Conservation (phyloP, 306 rosid species). For the Canavalia gladiata region DNA sequence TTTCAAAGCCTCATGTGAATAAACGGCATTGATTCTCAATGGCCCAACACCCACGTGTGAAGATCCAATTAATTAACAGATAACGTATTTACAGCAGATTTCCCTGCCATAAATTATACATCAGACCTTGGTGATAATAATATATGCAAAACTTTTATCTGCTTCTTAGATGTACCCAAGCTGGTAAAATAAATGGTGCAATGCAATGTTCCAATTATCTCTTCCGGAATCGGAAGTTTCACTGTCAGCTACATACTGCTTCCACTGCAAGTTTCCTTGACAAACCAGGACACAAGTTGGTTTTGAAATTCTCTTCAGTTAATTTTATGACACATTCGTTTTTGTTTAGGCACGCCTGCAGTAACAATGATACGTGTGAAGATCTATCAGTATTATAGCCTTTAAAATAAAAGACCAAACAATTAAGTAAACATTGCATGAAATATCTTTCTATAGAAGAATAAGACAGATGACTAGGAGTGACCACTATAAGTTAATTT, state of each 20-base stretch:
- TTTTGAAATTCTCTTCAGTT: conserved; percentile 64
- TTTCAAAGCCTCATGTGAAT: conserved; percentile 2
- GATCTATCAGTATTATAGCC: background rate
- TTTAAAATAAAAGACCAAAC: background rate
- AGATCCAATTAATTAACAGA: background rate
- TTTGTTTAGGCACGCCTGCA: conserved; percentile 78
- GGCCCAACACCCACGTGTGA: background rate
- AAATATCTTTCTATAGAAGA: background rate
- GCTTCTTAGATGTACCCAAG: conserved; percentile 41
- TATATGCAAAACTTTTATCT: conserved; percentile 36
- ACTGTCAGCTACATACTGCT: conserved; percentile 69
- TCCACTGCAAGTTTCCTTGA: conserved; percentile 85
- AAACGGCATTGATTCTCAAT: conserved; percentile 41
- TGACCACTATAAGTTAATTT: background rate
- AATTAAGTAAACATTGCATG: background rate
- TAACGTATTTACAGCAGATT: conserved; percentile 36
- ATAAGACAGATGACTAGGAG: background rate
- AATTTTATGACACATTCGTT: conserved; percentile 66
- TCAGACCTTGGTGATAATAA: conserved; percentile 8
- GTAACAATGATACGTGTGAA: conserved; percentile 32
- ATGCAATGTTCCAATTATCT: conserved; percentile 32
- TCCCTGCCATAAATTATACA: conserved; percentile 36
- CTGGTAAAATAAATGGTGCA: conserved; percentile 36
- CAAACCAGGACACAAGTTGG: conserved; percentile 56
- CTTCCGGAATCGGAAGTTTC: conserved; percentile 1